Conservation (phyloP, 768 basidiomycete genomes). For the Boletus barrowsii region DNA sequence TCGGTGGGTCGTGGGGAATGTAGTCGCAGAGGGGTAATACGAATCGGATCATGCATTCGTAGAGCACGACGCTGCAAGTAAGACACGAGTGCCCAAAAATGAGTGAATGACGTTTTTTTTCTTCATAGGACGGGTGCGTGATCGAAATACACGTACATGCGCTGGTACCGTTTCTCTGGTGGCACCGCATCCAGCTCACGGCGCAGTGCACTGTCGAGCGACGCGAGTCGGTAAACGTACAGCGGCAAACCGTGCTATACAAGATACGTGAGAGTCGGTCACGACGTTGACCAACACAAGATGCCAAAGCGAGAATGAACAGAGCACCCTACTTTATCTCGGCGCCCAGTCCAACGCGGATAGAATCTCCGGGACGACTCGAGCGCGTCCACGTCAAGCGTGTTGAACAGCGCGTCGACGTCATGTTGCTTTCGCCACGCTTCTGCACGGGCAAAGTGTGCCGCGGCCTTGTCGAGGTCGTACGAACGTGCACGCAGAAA, state of each 20-base stretch:
- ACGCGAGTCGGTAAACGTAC: conserved; percentile 74
- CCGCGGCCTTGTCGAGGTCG: conserved; percentile 57
- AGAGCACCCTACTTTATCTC: conserved; percentile 58
- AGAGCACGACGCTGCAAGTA: conserved; percentile 51
- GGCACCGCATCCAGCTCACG: conserved; percentile 58
- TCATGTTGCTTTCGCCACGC: conserved; percentile 64
- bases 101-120: too few species aligned
- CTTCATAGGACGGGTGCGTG: too few species aligned
- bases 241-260: conserved; percentile 63
- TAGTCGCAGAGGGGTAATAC: conserved; percentile 59
- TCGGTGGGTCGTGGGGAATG: conserved; percentile 50
- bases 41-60: conserved; percentile 67
- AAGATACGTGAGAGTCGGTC: background rate
- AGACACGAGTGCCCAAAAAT: background rate
- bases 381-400: conserved; percentile 58
- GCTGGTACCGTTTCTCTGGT: conserved; percentile 55
- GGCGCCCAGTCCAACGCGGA: conserved; percentile 76
- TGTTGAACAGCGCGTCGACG: conserved; percentile 60
- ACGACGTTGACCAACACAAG: background rate
- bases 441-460: conserved; percentile 67
- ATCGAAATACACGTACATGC: conserved; percentile 53
- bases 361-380: conserved; percentile 61
- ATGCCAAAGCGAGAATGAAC: background rate
- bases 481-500: conserved; percentile 80
- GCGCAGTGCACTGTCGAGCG: conserved; percentile 48